Percentiles rank a stretch among this genome's conserved stretches.
Conservation (phyloP, 1,139 yeast genomes). For the Hansenula sp. region DNA sequence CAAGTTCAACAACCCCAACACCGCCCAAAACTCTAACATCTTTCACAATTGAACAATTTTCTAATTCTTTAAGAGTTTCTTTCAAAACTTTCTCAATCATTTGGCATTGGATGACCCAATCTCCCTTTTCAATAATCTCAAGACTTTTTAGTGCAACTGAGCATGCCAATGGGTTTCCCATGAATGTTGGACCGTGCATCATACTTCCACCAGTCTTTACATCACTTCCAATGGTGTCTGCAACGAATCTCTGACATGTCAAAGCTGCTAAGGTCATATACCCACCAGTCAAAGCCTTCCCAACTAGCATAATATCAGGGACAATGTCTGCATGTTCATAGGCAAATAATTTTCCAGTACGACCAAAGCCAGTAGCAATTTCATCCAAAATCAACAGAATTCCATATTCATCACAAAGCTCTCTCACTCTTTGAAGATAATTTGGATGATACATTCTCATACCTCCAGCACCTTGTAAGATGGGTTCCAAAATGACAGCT, state of each 20-base stretch:
- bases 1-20: constrained; percentile 28
- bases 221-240: constrained; percentile 19
- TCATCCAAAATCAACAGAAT: constrained; percentile 31
- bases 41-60: constrained; percentile 17
- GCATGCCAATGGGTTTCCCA: constrained; percentile 34
- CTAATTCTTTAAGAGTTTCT: constrained; percentile 8
- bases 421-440: constrained; percentile 26
- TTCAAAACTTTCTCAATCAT: constrained; percentile 21
- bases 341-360: constrained; percentile 30
- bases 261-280: constrained; percentile 29
- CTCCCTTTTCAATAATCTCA: constrained; percentile 24
- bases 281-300: constrained; percentile 30
- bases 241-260: constrained; percentile 6
- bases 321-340: constrained; percentile 26
- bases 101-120: constrained; percentile 21
- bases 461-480: constrained; percentile 37
- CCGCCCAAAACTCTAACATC: constrained; percentile 27
- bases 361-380: constrained; percentile 32
- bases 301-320: constrained; percentile 29
- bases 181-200: constrained; percentile 35
- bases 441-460: constrained; percentile 28
- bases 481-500: constrained; percentile 32
- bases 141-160: constrained; percentile 29
- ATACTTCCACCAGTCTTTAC: constrained; percentile 21
- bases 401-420: constrained; percentile 26